These are phyloP conservation scores for Trametes gibbosa DNA, from an alignment of 768 basidiomycete species.

Conservation along the genomic window DNA sequence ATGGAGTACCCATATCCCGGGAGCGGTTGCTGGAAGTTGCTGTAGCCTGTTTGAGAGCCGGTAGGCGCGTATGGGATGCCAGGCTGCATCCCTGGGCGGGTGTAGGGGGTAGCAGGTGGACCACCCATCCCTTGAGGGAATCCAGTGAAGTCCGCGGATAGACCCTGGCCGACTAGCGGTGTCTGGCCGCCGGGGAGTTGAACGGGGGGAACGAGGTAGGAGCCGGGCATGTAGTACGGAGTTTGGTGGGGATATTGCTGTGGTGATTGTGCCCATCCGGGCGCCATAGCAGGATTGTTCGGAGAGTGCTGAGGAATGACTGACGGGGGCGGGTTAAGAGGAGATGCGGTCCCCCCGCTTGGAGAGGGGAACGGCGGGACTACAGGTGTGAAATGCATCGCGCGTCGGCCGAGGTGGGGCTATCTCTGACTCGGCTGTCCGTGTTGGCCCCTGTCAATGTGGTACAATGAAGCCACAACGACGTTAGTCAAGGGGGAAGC, in stretches of 20 bases:
- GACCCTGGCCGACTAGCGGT: slow-evolving; percentile 19
- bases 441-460: not conserved
- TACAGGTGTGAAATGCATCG: slow-evolving; percentile 30
- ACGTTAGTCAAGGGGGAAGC: slow-evolving; percentile 1
- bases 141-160: slow-evolving; percentile 33
- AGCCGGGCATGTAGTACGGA: slow-evolving; percentile 26
- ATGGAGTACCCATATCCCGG: slow-evolving; percentile 4
- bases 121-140: slow-evolving; percentile 15
- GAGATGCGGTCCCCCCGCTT: slow-evolving; percentile 13
- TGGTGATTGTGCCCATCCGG: slow-evolving; percentile 16
- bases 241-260: slow-evolving; percentile 20
- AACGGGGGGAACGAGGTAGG: slow-evolving; percentile 33
- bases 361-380: slow-evolving; percentile 31
- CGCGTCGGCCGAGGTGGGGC: not conserved
- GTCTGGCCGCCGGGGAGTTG: slow-evolving; percentile 22
- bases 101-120: slow-evolving; percentile 1
- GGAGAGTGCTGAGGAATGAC: slow-evolving; percentile 29
- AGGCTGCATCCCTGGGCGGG: slow-evolving; percentile 2
- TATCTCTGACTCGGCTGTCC: slow-evolving; percentile 1
- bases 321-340: slow-evolving; percentile 20
- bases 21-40: slow-evolving; percentile 12
- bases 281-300: slow-evolving; percentile 14
- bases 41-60: slow-evolving; percentile 9
- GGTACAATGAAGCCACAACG: not conserved
- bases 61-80: slow-evolving; percentile 14